Conservation (phyloP, 2,329 filamentous ascomycete species). For the Xylaria multiplex region DNA sequence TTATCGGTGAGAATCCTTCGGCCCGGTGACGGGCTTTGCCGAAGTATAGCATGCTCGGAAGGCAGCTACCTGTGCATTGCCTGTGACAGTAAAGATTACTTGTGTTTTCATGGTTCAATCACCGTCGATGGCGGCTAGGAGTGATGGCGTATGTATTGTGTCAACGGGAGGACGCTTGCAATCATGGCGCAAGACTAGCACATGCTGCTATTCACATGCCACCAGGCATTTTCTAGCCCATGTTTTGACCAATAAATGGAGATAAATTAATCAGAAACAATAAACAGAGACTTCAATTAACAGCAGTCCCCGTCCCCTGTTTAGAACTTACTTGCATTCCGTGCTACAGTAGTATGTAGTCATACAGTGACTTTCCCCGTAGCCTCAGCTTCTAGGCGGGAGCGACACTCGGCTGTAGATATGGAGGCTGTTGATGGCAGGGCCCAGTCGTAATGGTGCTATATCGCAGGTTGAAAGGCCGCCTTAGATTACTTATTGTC, state of each 20-base stretch:
- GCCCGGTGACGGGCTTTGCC: neutral
- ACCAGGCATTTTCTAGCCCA: slow-evolving; percentile 5
- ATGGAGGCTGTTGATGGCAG: neutral
- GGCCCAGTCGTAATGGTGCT: neutral
- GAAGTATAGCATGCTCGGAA: neutral
- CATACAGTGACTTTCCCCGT: neutral
- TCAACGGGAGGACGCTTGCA: neutral
- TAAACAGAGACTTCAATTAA: neutral
- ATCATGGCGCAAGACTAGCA: neutral
- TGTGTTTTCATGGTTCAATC: slow-evolving; percentile 2
- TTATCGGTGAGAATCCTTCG: neutral
- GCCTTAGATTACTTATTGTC: neutral
- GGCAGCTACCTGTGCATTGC: neutral
- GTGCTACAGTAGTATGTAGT: neutral
- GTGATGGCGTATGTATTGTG: neutral
- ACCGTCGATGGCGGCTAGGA: neutral
- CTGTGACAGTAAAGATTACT: neutral
- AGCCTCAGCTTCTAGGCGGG: slow-evolving; percentile 1
- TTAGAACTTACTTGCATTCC: neutral
- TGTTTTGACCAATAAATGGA: neutral
- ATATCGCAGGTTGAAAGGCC: neutral
- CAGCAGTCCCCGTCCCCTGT: neutral
- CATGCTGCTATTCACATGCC: neutral
- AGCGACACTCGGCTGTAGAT: slow-evolving; percentile 1
- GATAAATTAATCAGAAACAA: neutral